A percentile compares a stretch with the other conserved stretches of the same genome.
Evolutionary conservation across 2,329 filamentous ascomycete species (phyloP).

Genomic region (Pseudocercospora fijiensis): DNA sequence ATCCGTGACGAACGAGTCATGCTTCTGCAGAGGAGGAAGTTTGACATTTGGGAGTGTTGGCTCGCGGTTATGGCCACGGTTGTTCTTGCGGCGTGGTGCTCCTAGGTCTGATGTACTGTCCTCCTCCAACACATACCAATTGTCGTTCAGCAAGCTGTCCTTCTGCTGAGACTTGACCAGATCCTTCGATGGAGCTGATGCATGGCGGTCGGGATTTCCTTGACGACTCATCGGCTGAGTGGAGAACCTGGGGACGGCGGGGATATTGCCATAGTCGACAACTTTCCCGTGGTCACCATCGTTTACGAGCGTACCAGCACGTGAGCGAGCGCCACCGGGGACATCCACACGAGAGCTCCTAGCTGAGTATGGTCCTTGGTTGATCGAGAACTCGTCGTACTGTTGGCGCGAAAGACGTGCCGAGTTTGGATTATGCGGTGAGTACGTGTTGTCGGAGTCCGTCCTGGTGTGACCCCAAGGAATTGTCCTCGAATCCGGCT

Average conservation of each 20-base stretch:
- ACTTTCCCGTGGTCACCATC: constrained; percentile 16
- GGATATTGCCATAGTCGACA: constrained; percentile 22
- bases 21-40: constrained; percentile 19
- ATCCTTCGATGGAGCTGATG: constrained; percentile 22
- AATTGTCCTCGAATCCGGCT: constrained; percentile 53
- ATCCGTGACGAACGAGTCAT: constrained; percentile 30
- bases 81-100: constrained; percentile 23
- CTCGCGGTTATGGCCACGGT: constrained; percentile 10
- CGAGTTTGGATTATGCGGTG: constrained; percentile 50
- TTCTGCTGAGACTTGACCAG: constrained; percentile 33
- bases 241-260: constrained; percentile 16
- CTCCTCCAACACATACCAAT: constrained; percentile 47
- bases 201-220: constrained; percentile 18
- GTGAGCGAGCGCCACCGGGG: constrained; percentile 20
- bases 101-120: constrained; percentile 32
- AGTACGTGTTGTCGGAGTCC: constrained; percentile 60
- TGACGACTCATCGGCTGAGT: constrained; percentile 8
- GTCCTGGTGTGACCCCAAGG: constrained; percentile 79
- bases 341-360: constrained; percentile 42
- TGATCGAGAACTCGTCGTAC: constrained; percentile 41
- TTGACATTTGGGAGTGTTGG: constrained; percentile 24
- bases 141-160: constrained; percentile 45
- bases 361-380: constrained; percentile 37
- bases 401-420: constrained; percentile 57
- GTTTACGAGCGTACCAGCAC: constrained; percentile 24